phyloP scores from a whole-genome alignment of 169 alveolate species.

The Cryptosporidium parvum region DNA sequence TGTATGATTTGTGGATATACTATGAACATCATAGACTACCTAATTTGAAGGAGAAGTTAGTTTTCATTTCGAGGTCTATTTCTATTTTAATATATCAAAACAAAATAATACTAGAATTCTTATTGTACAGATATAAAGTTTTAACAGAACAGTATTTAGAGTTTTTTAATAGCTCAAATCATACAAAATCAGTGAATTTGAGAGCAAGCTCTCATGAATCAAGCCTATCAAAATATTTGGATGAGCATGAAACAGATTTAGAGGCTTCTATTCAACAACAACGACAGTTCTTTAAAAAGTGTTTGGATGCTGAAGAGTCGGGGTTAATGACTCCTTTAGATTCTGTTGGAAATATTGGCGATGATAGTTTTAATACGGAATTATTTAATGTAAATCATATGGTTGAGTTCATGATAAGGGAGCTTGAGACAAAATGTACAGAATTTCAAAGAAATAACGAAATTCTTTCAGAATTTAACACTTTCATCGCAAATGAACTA shows the following conservation, averaged over 20 bases:
- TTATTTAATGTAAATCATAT: background rate
- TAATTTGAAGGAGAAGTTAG: slow-evolving; percentile 4
- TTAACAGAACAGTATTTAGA: background rate
- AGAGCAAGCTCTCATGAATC: background rate
- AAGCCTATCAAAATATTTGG: background rate
- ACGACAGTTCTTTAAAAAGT: background rate
- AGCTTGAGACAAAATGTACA: slow-evolving; percentile 7
- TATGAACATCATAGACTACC: slow-evolving; percentile 33
- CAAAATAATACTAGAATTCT: slow-evolving; percentile 13
- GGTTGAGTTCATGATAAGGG: background rate
- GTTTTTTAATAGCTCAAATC: background rate
- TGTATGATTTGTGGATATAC: slow-evolving; percentile 22
- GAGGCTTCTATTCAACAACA: background rate
- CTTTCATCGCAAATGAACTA: background rate
- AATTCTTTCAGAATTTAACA: background rate
- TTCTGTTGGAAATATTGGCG: background rate
- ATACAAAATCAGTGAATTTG: background rate
- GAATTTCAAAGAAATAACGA: slow-evolving; percentile 2
- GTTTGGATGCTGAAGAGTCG: background rate
- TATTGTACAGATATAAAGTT: background rate
- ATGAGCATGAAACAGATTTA: background rate
- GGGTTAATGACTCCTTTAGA: background rate
- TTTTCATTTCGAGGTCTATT: background rate
- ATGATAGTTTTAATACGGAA: background rate
- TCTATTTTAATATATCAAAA: background rate